A percentile compares a stretch with the other conserved stretches of the same genome.
Evolutionary conservation across 768 basidiomycete genomes (phyloP).

Genomic region (Lactarius sp.): DNA sequence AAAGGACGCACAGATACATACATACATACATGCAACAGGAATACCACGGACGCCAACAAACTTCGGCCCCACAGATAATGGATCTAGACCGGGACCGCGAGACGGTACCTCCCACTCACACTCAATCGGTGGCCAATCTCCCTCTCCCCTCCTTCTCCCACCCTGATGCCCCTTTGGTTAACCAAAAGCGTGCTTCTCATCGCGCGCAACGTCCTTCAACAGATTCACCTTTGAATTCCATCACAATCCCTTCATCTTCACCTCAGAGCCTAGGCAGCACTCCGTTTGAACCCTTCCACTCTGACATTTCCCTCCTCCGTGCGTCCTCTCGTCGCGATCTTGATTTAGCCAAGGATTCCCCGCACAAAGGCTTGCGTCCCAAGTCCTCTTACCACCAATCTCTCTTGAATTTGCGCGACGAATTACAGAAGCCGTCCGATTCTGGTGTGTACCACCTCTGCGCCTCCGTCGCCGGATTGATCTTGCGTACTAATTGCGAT

Average conservation of each 20-base stretch:
- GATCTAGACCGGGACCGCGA: constrained; percentile 18
- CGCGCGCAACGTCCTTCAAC: constrained; percentile 39
- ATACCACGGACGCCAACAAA: not conserved
- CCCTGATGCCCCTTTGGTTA: constrained; percentile 31
- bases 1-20: not conserved
- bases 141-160: constrained; percentile 29
- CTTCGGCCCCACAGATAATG: constrained; percentile 10
- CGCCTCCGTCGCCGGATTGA: not conserved
- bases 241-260: constrained; percentile 25
- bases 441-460: constrained; percentile 13
- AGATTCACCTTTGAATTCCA: constrained; percentile 46
- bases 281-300: constrained; percentile 14
- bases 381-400: constrained; percentile 22
- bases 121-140: constrained; percentile 13
- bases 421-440: constrained; percentile 15
- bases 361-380: constrained; percentile 14
- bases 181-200: constrained; percentile 29
- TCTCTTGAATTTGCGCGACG: constrained; percentile 23
- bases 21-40: not conserved
- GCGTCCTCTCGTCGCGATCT: constrained; percentile 8
- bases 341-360: constrained; percentile 10
- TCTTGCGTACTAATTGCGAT: not conserved
- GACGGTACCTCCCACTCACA: not conserved
- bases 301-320: not conserved
- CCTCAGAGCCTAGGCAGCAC: constrained; percentile 22